Percentiles rank a stretch among this genome's conserved stretches.
These are phyloP conservation scores for Fraxinus platypoda DNA, from an alignment of 305 asterid species.

Conservation along the genomic window DNA sequence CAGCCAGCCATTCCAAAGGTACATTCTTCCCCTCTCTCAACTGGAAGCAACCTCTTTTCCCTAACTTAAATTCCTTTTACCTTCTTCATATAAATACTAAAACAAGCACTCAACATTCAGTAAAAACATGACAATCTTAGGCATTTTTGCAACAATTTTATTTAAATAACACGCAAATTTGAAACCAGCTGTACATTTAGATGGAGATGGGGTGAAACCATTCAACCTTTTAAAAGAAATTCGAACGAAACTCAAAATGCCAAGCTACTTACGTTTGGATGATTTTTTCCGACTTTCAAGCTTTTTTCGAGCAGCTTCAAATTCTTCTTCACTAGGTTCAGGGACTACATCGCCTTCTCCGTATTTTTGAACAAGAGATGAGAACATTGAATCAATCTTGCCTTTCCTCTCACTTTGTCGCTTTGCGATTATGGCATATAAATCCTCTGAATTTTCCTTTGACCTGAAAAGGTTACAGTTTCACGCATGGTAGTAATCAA, in stretches of 20 bases:
- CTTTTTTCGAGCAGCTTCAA: slow-evolving; percentile 68
- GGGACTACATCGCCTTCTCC: slow-evolving; percentile 50
- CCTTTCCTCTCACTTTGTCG: slow-evolving; percentile 71
- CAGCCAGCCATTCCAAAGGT: not conserved
- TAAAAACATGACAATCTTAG: not conserved
- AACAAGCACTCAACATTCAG: not conserved
- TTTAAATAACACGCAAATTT: not conserved
- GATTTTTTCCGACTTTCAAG: slow-evolving; percentile 51
- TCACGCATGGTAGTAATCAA: slow-evolving; percentile 1
- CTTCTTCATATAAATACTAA: not conserved
- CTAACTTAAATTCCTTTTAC: not conserved
- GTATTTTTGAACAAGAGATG: slow-evolving; percentile 69
- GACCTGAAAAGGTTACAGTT: slow-evolving; percentile 34
- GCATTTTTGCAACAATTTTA: not conserved
- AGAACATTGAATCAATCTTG: slow-evolving; percentile 64
- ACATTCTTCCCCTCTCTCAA: not conserved
- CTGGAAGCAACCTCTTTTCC: not conserved
- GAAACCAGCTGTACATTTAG: slow-evolving; percentile 7
- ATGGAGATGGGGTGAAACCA: slow-evolving; percentile 2
- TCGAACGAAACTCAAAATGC: not conserved
- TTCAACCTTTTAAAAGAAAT: slow-evolving; percentile 11
- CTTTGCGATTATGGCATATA: slow-evolving; percentile 64
- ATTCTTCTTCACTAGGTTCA: slow-evolving; percentile 84
- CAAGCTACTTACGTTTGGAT: slow-evolving; percentile 51
- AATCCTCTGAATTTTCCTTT: slow-evolving; percentile 58